Conservation (phyloP, 164 flowering plant species). For the Vitis rupestris region DNA sequence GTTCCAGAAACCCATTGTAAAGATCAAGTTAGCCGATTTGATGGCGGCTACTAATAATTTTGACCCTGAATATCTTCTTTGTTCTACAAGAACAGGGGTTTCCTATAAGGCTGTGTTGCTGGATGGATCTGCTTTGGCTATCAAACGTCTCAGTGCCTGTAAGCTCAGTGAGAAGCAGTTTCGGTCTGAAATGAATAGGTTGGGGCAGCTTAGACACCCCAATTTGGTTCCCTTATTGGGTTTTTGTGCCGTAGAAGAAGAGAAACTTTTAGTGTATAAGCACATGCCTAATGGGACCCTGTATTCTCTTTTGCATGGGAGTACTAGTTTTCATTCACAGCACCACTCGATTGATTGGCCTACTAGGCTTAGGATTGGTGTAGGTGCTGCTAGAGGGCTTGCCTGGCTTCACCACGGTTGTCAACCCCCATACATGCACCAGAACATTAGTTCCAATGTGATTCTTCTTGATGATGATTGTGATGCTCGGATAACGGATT, state of each 20-base stretch:
- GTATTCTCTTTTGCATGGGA: constrained; percentile 36
- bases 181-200: constrained; percentile 54
- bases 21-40: constrained; percentile 58
- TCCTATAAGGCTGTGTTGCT: constrained; percentile 57
- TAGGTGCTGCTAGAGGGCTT: constrained; percentile 63
- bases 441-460: constrained; percentile 56
- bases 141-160: constrained; percentile 50
- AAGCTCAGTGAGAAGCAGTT: constrained; percentile 61
- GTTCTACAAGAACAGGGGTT: constrained; percentile 49
- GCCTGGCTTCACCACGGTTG: constrained; percentile 81
- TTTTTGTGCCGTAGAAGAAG: constrained; percentile 60
- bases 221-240: constrained; percentile 74
- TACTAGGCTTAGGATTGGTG: constrained; percentile 52
- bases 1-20: constrained; percentile 73
- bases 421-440: constrained; percentile 52
- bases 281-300: constrained; percentile 64
- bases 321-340: constrained; percentile 7
- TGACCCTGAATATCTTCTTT: constrained; percentile 29
- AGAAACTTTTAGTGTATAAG: constrained; percentile 73
- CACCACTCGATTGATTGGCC: constrained; percentile 50
- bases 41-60: constrained; percentile 61
- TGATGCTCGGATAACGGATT: constrained; percentile 58
- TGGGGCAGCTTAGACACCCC: constrained; percentile 73
- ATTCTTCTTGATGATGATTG: constrained; percentile 66
- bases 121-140: constrained; percentile 65